A percentile compares a stretch with the other conserved stretches of the same genome.
These are phyloP conservation scores for Arthromyces matolae DNA, from an alignment of 768 basidiomycete species.

Conservation along the genomic window DNA sequence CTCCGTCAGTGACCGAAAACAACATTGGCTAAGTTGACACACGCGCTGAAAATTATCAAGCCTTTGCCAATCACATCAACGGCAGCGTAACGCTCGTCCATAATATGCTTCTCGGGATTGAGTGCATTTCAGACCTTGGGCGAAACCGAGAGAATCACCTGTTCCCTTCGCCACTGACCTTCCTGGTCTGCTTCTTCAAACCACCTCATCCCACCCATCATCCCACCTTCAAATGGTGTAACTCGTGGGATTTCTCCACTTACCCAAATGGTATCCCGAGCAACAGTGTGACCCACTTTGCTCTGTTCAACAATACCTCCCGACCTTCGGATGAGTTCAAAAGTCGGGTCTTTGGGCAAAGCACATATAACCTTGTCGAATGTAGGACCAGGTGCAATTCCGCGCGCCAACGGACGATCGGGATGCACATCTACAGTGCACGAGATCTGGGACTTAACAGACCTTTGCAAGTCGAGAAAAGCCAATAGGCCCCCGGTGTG, in stretches of 20 bases:
- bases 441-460: slow-evolving; percentile 14
- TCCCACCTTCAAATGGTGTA: slow-evolving; percentile 63
- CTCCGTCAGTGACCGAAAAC: neutral
- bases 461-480: slow-evolving; percentile 47
- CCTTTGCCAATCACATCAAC: slow-evolving; percentile 82
- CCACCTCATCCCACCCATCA: slow-evolving; percentile 69
- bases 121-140: neutral
- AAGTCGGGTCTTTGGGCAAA: slow-evolving; percentile 68
- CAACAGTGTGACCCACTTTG: slow-evolving; percentile 60
- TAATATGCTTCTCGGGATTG: slow-evolving; percentile 49
- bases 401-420: slow-evolving; percentile 66
- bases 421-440: slow-evolving; percentile 76
- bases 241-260: slow-evolving; percentile 79
- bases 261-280: slow-evolving; percentile 62
- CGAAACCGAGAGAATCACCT: slow-evolving; percentile 29
- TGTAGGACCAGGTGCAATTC: slow-evolving; percentile 63
- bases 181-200: slow-evolving; percentile 28
- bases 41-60: slow-evolving; percentile 81
- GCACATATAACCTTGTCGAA: slow-evolving; percentile 55
- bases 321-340: slow-evolving; percentile 53
- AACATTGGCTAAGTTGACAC: slow-evolving; percentile 21
- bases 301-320: slow-evolving; percentile 58
- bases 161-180: slow-evolving; percentile 51
- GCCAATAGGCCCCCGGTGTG: slow-evolving; percentile 73
- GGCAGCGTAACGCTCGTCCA: slow-evolving; percentile 79